These are phyloP conservation scores for Eucalyptus sp. DNA, from an alignment of 345 rosid species.

Conservation along the genomic window DNA sequence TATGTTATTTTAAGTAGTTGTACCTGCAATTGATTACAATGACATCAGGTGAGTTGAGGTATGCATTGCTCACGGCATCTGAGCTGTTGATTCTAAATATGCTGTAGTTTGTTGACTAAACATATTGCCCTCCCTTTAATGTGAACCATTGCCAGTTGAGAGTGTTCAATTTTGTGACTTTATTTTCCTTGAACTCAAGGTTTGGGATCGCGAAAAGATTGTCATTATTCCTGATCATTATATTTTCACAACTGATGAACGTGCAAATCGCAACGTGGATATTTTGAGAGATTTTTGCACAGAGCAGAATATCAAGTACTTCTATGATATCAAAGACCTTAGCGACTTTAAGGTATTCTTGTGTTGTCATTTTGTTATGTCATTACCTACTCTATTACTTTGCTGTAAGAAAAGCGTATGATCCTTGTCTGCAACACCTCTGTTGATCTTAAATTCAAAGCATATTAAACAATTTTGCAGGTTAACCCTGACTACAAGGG, in stretches of 20 bases:
- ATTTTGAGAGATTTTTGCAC: slow-evolving; percentile 83
- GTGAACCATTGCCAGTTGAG: background rate
- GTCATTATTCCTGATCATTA: slow-evolving; percentile 97
- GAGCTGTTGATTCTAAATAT: background rate
- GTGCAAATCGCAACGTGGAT: slow-evolving; percentile 93
- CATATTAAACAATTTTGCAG: slow-evolving; percentile 21
- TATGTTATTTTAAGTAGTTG: background rate
- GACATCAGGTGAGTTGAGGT: background rate
- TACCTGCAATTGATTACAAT: background rate
- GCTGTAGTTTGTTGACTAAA: background rate
- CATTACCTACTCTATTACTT: background rate
- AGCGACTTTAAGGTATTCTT: slow-evolving; percentile 64
- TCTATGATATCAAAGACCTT: slow-evolving; percentile 89
- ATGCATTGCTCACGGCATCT: background rate
- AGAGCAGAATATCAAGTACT: slow-evolving; percentile 88
- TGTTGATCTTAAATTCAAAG: background rate
- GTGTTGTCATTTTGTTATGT: background rate
- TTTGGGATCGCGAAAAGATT: slow-evolving; percentile 95
- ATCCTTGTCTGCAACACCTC: background rate
- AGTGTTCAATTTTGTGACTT: background rate
- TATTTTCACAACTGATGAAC: slow-evolving; percentile 85
- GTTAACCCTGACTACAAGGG: slow-evolving; percentile 98
- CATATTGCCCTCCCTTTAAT: background rate
- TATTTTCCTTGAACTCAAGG: slow-evolving; percentile 28
- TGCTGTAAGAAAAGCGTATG: background rate